phyloP scores from a whole-genome alignment of 2,329 filamentous ascomycete species.

The Exophiala aquamarina region DNA sequence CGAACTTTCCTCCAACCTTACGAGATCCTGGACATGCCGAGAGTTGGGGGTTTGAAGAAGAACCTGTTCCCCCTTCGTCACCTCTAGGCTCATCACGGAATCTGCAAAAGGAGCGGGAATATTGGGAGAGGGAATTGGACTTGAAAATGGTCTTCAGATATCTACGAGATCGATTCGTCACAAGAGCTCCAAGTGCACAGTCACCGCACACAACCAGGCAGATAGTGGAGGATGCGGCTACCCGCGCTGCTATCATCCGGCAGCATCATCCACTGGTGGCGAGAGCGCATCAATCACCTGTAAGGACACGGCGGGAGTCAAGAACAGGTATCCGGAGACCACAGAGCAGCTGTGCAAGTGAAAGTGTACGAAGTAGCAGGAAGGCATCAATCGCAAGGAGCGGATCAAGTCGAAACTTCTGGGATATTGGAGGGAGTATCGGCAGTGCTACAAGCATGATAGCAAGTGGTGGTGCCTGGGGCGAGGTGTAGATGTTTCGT shows the following conservation, averaged over 20 bases:
- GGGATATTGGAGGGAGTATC: slow-evolving; percentile 82
- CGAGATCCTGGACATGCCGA: slow-evolving; percentile 52
- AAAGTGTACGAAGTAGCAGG: slow-evolving; percentile 75
- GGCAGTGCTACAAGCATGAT: slow-evolving; percentile 70
- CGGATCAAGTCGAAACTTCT: slow-evolving; percentile 79
- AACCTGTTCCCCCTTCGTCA: slow-evolving; percentile 50
- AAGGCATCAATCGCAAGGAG: slow-evolving; percentile 54
- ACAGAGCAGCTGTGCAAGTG: slow-evolving; percentile 76
- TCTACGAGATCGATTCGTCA: slow-evolving; percentile 69
- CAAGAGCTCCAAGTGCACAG: slow-evolving; percentile 38
- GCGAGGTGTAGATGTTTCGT: slow-evolving; percentile 59
- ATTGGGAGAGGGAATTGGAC: slow-evolving; percentile 93
- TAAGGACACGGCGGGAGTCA: slow-evolving; percentile 30
- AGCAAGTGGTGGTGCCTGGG: slow-evolving; percentile 72
- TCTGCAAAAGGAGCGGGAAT: slow-evolving; percentile 63
- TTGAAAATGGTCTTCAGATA: slow-evolving; percentile 90
- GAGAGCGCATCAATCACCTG: slow-evolving; percentile 57
- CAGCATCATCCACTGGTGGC: slow-evolving; percentile 83
- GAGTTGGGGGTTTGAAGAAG: slow-evolving; percentile 67
- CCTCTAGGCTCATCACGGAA: slow-evolving; percentile 40
- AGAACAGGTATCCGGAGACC: slow-evolving; percentile 49
- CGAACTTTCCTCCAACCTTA: slow-evolving; percentile 53
- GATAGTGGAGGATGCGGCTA: slow-evolving; percentile 61
- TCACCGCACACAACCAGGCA: slow-evolving; percentile 47
- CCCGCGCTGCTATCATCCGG: slow-evolving; percentile 78